Percentiles rank a stretch among this genome's conserved stretches.
Evolutionary conservation across 768 basidiomycete genomes (phyloP).

Genomic region (Amanita molliuscula): DNA sequence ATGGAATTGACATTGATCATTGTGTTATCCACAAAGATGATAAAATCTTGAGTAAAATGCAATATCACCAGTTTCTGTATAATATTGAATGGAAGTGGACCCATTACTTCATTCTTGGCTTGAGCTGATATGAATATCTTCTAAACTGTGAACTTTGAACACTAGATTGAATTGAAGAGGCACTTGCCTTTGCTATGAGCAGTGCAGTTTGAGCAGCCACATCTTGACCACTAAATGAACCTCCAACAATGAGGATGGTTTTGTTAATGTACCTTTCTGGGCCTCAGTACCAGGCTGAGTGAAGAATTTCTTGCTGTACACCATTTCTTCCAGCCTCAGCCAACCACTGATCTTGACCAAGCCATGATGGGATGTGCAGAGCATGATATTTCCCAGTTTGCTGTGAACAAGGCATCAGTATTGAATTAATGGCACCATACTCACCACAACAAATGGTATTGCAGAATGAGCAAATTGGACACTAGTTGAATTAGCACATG

Average conservation of each 20-base stretch:
- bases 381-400: slow-evolving; percentile 44
- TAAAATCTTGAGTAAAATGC: slow-evolving; percentile 31
- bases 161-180: background rate
- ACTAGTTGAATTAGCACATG: too few relatives aligned
- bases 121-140: background rate
- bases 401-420: too few relatives aligned
- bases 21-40: slow-evolving; percentile 41
- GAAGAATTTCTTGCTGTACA: slow-evolving; percentile 29
- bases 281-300: slow-evolving; percentile 44
- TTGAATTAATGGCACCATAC: too few relatives aligned
- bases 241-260: slow-evolving; percentile 34
- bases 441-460: too few relatives aligned
- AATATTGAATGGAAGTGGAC: background rate
- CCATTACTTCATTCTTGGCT: background rate
- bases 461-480: too few relatives aligned
- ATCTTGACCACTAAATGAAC: slow-evolving; percentile 40
- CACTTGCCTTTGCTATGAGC: slow-evolving; percentile 29
- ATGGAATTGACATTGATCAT: background rate
- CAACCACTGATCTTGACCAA: slow-evolving; percentile 41
- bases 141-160: background rate
- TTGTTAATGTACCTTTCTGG: slow-evolving; percentile 31
- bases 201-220: slow-evolving; percentile 29
- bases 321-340: slow-evolving; percentile 10
- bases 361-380: slow-evolving; percentile 34
- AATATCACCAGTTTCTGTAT: slow-evolving; percentile 29